Percentiles rank a stretch among this genome's conserved stretches.
phyloP scores from a whole-genome alignment of 495 filamentous ascomycete genomes.

The Penicillium pulvis region DNA sequence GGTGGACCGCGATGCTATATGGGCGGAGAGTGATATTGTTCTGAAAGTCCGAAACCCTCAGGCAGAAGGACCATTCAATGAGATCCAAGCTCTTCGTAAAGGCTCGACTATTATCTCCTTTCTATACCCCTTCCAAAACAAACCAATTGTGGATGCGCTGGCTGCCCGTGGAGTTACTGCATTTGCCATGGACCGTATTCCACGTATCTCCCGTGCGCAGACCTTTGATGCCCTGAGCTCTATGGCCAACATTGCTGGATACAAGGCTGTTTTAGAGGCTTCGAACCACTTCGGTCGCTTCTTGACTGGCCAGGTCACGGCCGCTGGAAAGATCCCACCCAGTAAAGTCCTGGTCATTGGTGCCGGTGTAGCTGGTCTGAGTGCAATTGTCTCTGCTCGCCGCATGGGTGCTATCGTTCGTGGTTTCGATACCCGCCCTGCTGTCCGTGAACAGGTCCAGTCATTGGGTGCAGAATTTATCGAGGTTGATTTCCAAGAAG shows the following conservation, averaged over 20 bases:
- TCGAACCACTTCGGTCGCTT: constrained; percentile 83
- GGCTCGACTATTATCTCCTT: constrained; percentile 73
- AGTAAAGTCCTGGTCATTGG: constrained; percentile 83
- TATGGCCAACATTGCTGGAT: constrained; percentile 87
- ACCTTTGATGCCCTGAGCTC: constrained; percentile 74
- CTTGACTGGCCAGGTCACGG: constrained; percentile 80
- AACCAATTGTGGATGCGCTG: constrained; percentile 64
- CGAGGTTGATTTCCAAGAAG: constrained; percentile 81
- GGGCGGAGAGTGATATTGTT: constrained; percentile 70
- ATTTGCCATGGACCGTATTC: constrained; percentile 86
- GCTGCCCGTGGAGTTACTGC: constrained; percentile 62
- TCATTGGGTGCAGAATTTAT: constrained; percentile 83
- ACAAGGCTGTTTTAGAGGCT: constrained; percentile 81
- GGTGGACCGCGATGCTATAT: constrained; percentile 62
- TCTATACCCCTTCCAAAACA: constrained; percentile 74
- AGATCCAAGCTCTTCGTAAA: constrained; percentile 60
- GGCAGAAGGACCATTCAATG: constrained; percentile 49
- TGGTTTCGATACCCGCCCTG: constrained; percentile 78
- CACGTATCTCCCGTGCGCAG: constrained; percentile 79
- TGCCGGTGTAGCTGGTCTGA: constrained; percentile 78
- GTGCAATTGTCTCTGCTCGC: constrained; percentile 77
- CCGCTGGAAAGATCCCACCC: constrained; percentile 79
- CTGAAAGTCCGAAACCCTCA: constrained; percentile 77
- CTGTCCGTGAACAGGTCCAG: constrained; percentile 80
- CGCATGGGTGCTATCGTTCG: constrained; percentile 82